These are phyloP conservation scores for Stevia rebaudiana DNA, from an alignment of 140 eudicot species.

Conservation along the genomic window DNA sequence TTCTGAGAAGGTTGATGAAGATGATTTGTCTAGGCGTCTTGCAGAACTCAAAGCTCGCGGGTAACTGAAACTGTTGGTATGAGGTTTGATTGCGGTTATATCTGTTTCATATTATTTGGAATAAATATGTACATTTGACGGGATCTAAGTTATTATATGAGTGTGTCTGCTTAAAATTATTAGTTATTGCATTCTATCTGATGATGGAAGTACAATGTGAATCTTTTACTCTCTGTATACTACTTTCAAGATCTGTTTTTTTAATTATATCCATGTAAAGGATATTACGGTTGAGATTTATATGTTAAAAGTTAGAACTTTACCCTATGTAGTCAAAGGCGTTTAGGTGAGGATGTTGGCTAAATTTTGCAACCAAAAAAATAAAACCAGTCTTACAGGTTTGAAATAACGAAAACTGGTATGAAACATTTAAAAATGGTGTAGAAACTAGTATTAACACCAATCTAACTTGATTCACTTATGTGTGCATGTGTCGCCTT, in stretches of 20 bases:
- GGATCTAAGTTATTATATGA: neutral
- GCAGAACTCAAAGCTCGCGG: constrained; percentile 94
- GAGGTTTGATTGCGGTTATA: constrained; percentile 3
- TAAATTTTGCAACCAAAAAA: too few species aligned
- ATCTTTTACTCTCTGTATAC: neutral
- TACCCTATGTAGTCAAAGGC: too few species aligned
- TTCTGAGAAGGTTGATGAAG: constrained; percentile 76
- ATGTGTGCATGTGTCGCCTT: too few species aligned
- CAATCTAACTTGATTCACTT: too few species aligned
- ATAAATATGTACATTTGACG: constrained; percentile 19
- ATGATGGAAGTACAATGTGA: neutral
- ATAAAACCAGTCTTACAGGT: too few species aligned
- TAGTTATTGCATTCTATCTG: neutral
- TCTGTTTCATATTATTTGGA: constrained; percentile 5
- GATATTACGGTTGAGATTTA: too few species aligned
- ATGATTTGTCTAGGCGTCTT: constrained; percentile 75
- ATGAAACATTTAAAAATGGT: too few species aligned
- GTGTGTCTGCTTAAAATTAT: neutral
- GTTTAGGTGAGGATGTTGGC: too few species aligned
- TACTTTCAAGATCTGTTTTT: neutral
- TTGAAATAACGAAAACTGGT: too few species aligned
- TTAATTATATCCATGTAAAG: neutral
- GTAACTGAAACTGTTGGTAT: constrained; percentile 11
- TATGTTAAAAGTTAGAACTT: too few species aligned
- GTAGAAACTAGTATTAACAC: too few species aligned